Percentiles rank a stretch among this genome's conserved stretches.
Evolutionary conservation across 2,329 filamentous ascomycete species (phyloP).

Genomic region (Leptographium galeiforme): DNA sequence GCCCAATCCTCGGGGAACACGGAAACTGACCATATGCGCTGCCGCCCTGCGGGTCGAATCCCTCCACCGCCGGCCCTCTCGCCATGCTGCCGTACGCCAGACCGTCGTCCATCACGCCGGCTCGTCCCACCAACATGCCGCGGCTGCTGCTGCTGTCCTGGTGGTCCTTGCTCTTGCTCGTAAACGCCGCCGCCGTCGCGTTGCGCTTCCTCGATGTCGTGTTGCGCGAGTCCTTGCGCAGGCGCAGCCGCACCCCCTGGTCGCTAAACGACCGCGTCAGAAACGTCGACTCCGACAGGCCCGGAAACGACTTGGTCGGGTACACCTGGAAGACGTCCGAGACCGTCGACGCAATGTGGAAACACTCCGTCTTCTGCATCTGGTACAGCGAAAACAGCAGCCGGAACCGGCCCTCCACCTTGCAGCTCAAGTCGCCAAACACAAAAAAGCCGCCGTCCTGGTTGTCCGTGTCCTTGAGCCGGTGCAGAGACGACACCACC

Average conservation of each 20-base stretch:
- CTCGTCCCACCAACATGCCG: neutral
- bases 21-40: neutral
- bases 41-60: conserved; percentile 2
- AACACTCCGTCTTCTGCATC: conserved; percentile 32
- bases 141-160: conserved; percentile 5
- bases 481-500: conserved; percentile 67
- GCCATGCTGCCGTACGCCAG: conserved; percentile 3
- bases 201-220: conserved; percentile 34
- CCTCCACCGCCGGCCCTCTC: neutral
- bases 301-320: conserved; percentile 48
- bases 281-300: conserved; percentile 50
- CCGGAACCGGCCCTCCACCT: conserved; percentile 56
- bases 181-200: conserved; percentile 15
- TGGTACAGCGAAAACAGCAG: conserved; percentile 71
- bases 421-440: conserved; percentile 78
- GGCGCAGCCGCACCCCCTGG: conserved; percentile 68
- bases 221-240: conserved; percentile 68
- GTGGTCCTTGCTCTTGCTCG: conserved; percentile 10
- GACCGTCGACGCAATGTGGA: conserved; percentile 26
- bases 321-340: conserved; percentile 57
- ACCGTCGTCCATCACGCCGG: neutral
- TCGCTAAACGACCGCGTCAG: conserved; percentile 79
- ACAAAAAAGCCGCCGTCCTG: conserved; percentile 76
- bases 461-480: conserved; percentile 66
- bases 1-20: neutral